Evolutionary conservation across 805 yeast species (phyloP).

Genomic region (Hyphopichia homilentoma): DNA sequence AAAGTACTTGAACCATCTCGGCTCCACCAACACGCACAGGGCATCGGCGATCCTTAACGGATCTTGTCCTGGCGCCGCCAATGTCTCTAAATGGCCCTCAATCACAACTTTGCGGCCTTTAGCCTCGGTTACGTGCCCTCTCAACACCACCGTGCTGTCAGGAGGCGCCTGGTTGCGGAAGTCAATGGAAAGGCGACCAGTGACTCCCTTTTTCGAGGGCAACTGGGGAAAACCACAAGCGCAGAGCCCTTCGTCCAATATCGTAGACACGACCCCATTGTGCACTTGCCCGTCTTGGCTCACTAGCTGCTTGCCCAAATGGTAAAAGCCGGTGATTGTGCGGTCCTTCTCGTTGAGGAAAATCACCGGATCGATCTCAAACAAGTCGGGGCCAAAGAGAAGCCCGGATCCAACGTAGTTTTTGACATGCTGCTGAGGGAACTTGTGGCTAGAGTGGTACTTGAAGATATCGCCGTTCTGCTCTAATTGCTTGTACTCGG

Average conservation of each 20-base stretch:
- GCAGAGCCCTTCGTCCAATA: slow-evolving; percentile 83
- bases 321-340: slow-evolving; percentile 61
- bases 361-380: slow-evolving; percentile 74
- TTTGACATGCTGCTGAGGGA: slow-evolving; percentile 56
- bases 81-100: slow-evolving; percentile 58
- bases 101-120: slow-evolving; percentile 84
- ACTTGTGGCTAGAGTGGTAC: slow-evolving; percentile 13
- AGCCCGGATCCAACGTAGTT: slow-evolving; percentile 73
- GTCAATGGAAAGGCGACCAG: slow-evolving; percentile 69
- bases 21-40: slow-evolving; percentile 74
- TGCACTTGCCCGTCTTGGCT: slow-evolving; percentile 75
- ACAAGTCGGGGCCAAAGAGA: slow-evolving; percentile 60
- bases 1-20: slow-evolving; percentile 79
- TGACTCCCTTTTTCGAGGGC: slow-evolving; percentile 84
- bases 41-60: slow-evolving; percentile 55
- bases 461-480: slow-evolving; percentile 9
- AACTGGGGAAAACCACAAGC: slow-evolving; percentile 78
- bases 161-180: slow-evolving; percentile 64
- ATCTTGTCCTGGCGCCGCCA: slow-evolving; percentile 30
- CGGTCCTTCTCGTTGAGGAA: slow-evolving; percentile 49
- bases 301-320: slow-evolving; percentile 61
- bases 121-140: slow-evolving; percentile 58
- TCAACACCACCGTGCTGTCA: slow-evolving; percentile 59
- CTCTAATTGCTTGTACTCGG: slow-evolving; percentile 15
- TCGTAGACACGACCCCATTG: slow-evolving; percentile 73